Base-by-base conservation (phyloP, 2,329 filamentous ascomycete species). In the Septoria petroselini region DNA sequence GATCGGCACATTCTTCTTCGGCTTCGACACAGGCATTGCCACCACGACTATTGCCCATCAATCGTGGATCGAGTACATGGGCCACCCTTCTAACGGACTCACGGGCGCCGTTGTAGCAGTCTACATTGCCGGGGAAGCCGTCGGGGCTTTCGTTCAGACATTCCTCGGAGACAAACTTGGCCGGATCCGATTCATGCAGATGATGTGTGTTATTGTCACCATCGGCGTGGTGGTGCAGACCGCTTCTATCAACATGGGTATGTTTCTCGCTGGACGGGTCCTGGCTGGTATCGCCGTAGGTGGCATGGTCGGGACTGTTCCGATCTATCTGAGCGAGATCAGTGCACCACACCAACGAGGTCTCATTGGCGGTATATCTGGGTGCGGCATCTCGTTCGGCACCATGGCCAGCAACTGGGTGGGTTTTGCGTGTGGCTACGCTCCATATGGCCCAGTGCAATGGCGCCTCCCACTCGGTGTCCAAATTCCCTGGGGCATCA, bases 31-130 rank as follows among this genome's bases (percentile, higher is more conserved):
- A 0, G 79, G 79, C 21, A 81, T 81, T 48, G 78, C 77, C 3
- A 82, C 79, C 9, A 81, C 78, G 12, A 81, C 79, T 15, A 82
- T 82, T 48, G 78, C 79, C 2, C 79, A 82, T 60, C 61, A 77
- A 58, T 80, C 77, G 59, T 82, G 78, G 78, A 74, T 78, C 37
- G 71, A 77, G 35, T 82, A 82, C 63, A 82, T 82, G 78, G 48
- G 70, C 9, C 61, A 78, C 41, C 79, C 79, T 2, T 78, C 76
- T 2, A 70, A 76, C 55, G 77, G 73, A 3, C 62, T 81, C 12
- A 81, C 77, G 1, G 79, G 79, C 45, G 75, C 76, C 18, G 78
- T 81, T 2, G 78, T 80, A 3, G 71, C 79, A 4, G 74, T 80
- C 2, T 82, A 82, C 58, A 65, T 82, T 52, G 79, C 79, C 4